Conservation (phyloP, 768 basidiomycete species). For the Artomyces pyxidatus region DNA sequence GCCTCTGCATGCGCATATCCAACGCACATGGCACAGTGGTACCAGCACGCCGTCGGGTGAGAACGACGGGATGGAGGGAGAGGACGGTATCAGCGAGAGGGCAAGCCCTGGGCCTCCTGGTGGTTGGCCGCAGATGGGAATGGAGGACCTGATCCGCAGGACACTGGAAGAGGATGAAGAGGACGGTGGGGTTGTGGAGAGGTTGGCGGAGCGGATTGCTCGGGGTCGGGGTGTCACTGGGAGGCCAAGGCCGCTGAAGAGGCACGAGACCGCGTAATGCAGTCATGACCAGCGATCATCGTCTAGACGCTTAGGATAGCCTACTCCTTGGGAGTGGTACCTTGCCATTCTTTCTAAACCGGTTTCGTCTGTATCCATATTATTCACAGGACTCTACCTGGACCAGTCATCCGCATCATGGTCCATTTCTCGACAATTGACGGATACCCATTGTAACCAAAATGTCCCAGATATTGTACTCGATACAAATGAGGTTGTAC, state of each 20-base stretch:
- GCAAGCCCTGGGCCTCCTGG: conserved; percentile 34
- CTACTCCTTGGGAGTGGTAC: no score
- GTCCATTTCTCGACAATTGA: no score
- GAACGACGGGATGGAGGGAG: conserved; percentile 3
- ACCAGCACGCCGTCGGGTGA: conserved; percentile 12
- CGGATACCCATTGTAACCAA: no score
- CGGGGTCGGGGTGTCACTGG: conserved; percentile 37
- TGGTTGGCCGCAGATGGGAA: conserved; percentile 28
- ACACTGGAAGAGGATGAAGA: conserved; percentile 48
- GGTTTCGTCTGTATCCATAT: no score
- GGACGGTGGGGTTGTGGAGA: conserved; percentile 46
- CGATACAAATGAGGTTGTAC: no score
- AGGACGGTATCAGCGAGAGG: conserved; percentile 19
- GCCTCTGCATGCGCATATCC: conserved; percentile 13
- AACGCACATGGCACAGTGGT: conserved; percentile 11
- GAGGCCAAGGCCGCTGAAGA: conserved; percentile 48
- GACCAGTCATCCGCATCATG: no score
- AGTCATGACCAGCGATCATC: no score
- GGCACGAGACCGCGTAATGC: conserved; percentile 49
- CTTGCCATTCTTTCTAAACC: no score
- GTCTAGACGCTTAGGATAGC: no score
- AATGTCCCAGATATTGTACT: no score
- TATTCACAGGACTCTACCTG: no score
- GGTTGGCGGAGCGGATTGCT: conserved; percentile 56
- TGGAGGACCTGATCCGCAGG: conserved; percentile 60